Evolutionary conservation across 305 asterid genomes (phyloP).

Genomic region (Fraxinus latifolia): DNA sequence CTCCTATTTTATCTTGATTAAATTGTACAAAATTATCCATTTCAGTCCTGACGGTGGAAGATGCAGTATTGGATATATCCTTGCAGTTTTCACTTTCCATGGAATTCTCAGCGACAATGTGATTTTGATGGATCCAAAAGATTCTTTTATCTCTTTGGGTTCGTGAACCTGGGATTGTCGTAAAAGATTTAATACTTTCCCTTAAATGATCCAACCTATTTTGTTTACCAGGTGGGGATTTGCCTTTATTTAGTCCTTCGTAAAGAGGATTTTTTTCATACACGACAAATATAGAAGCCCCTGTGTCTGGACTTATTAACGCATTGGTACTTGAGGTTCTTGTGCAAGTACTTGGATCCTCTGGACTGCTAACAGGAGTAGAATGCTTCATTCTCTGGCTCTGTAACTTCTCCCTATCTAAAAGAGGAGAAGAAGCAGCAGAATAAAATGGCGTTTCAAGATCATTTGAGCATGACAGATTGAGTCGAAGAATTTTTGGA

Average conservation of each 20-base stretch:
- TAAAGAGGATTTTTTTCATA: slow-evolving; percentile 75
- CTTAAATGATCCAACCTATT: slow-evolving; percentile 19
- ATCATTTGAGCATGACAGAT: slow-evolving; percentile 51
- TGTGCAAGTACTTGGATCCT: slow-evolving; percentile 51
- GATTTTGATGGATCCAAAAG: slow-evolving; percentile 46
- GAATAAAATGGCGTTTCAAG: slow-evolving; percentile 56
- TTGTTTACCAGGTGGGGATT: slow-evolving; percentile 25
- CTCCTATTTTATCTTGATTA: slow-evolving; percentile 22
- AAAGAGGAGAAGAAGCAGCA: slow-evolving; percentile 56
- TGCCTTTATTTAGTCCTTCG: slow-evolving; percentile 42
- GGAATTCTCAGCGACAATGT: slow-evolving; percentile 26
- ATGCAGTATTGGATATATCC: slow-evolving; percentile 28
- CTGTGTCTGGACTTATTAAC: slow-evolving; percentile 47
- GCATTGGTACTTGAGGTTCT: slow-evolving; percentile 43
- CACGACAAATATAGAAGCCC: slow-evolving; percentile 40
- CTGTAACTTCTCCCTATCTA: slow-evolving; percentile 30
- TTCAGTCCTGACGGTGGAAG: slow-evolving; percentile 23
- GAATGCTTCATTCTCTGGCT: slow-evolving; percentile 49
- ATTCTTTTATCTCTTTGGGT: slow-evolving; percentile 35
- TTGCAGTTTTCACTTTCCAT: slow-evolving; percentile 27
- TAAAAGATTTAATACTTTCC: slow-evolving; percentile 36
- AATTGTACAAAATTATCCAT: slow-evolving; percentile 18
- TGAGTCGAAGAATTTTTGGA: slow-evolving; percentile 81
- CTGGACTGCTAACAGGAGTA: slow-evolving; percentile 70
- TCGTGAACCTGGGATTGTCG: slow-evolving; percentile 34